Percentiles rank a stretch among this genome's conserved stretches.
Conservation (phyloP, 169 alveolate genomes). For the Plasmodium gonderi region DNA sequence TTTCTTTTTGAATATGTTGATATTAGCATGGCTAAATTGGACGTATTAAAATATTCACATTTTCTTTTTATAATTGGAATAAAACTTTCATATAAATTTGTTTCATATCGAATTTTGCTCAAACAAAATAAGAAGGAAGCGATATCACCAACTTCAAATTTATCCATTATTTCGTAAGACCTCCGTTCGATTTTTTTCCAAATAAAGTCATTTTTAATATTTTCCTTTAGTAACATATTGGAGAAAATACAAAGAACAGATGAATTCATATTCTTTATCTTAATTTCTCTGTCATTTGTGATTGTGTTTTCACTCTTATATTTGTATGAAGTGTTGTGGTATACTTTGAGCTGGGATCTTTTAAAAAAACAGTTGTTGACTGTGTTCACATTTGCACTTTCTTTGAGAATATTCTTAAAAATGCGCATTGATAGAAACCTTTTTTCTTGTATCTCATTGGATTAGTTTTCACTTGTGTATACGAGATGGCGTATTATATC, state of each 20-base stretch:
- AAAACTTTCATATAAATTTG: conserved; percentile 67
- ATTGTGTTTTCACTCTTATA: conserved; percentile 24
- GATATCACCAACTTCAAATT: conserved; percentile 52
- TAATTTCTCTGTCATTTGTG: conserved; percentile 18
- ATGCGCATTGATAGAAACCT: conserved; percentile 28
- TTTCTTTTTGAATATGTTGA: conserved; percentile 63
- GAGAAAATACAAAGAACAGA: conserved; percentile 75
- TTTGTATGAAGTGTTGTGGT: conserved; percentile 12
- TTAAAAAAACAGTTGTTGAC: conserved; percentile 6
- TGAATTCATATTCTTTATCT: conserved; percentile 64
- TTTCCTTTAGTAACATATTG: conserved; percentile 67
- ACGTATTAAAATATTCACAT: conserved; percentile 67
- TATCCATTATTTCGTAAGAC: conserved; percentile 66
- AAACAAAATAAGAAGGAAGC: conserved; percentile 75
- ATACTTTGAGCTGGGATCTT: conserved; percentile 11
- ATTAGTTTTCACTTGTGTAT: not conserved
- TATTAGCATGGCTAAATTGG: conserved; percentile 72
- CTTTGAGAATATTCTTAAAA: conserved; percentile 29
- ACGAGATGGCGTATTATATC: not conserved
- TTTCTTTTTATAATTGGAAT: conserved; percentile 61
- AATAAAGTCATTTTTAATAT: conserved; percentile 43
- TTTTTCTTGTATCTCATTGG: not conserved
- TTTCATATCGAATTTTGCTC: conserved; percentile 67
- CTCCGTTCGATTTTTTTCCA: conserved; percentile 66
- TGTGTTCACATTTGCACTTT: conserved; percentile 17